phyloP scores from a whole-genome alignment of 2,329 filamentous ascomycete genomes.

The Knoxdaviesia proteae region DNA sequence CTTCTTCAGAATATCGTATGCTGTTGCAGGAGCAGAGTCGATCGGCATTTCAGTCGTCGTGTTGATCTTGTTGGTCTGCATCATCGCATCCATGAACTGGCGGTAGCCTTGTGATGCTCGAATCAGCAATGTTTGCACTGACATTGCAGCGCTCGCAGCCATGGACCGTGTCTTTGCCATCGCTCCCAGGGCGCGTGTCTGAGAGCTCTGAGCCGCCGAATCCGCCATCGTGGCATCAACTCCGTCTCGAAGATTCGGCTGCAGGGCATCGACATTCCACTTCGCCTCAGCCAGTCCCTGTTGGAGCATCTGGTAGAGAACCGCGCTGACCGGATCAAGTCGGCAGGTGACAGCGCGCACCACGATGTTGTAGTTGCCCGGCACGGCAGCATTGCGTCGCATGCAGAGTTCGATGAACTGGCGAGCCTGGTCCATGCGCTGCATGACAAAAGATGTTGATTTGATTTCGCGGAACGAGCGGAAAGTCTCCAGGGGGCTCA shows the following conservation, averaged over 20 bases:
- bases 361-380: conserved; percentile 6
- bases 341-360: conserved; percentile 9
- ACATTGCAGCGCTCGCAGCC: too few species aligned
- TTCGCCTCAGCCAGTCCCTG: conserved; percentile 10
- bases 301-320: conserved; percentile 11
- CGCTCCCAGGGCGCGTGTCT: too few species aligned
- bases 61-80: too few species aligned
- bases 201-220: too few species aligned
- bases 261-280: conserved; percentile 9
- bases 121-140: too few species aligned
- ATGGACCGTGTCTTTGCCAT: too few species aligned
- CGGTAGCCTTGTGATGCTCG: too few species aligned
- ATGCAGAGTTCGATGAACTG: conserved; percentile 12
- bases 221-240: too few species aligned
- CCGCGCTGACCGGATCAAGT: conserved; percentile 8
- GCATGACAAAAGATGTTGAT: conserved; percentile 13
- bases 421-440: conserved; percentile 14
- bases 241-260: conserved; percentile 1
- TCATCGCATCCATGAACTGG: too few species aligned
- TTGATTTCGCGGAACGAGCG: conserved; percentile 13
- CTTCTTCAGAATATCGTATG: neutral
- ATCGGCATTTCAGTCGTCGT: too few species aligned
- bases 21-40: too few species aligned
- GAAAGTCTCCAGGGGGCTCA: conserved; percentile 14
- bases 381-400: conserved; percentile 12